Evolutionary conservation across 306 rosid genomes (phyloP).

Genomic region (Begonia masoniana): DNA sequence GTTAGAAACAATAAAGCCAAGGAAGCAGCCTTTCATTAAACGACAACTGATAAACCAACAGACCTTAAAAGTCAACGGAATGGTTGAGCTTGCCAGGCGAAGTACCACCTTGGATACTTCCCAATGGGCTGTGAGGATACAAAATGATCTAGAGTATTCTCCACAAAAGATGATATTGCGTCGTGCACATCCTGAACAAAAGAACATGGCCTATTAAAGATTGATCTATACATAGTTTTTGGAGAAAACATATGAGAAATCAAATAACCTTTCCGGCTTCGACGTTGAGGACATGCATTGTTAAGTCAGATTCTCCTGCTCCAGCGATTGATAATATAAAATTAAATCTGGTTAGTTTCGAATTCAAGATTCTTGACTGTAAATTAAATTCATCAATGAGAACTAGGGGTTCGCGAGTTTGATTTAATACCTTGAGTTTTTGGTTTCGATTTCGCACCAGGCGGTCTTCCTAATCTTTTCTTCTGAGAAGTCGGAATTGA

Average conservation of each 20-base stretch:
- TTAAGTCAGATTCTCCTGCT: slow-evolving; percentile 25
- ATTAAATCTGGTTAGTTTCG: neutral
- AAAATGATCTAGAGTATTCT: too few relatives aligned
- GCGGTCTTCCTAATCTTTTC: slow-evolving; percentile 40
- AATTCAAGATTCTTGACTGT: slow-evolving; percentile 15
- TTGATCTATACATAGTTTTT: neutral
- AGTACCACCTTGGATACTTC: too few relatives aligned
- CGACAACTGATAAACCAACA: too few relatives aligned
- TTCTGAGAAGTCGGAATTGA: slow-evolving; percentile 10
- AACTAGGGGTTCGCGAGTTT: too few relatives aligned
- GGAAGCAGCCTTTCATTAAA: too few relatives aligned
- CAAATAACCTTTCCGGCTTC: slow-evolving; percentile 53
- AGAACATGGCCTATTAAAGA: too few relatives aligned
- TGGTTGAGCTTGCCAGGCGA: too few relatives aligned
- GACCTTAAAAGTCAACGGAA: too few relatives aligned
- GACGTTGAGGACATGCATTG: slow-evolving; percentile 52
- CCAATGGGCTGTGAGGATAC: too few relatives aligned
- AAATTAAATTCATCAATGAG: too few relatives aligned
- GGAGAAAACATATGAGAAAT: neutral
- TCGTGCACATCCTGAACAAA: neutral
- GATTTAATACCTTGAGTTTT: too few relatives aligned
- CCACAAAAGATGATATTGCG: neutral
- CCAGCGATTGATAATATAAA: slow-evolving; percentile 19
- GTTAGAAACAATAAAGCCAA: too few relatives aligned
- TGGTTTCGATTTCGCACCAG: slow-evolving; percentile 19